phyloP scores from a whole-genome alignment of 176 grass and related monocot genomes.

The Ampelocalamus luodianensis region DNA sequence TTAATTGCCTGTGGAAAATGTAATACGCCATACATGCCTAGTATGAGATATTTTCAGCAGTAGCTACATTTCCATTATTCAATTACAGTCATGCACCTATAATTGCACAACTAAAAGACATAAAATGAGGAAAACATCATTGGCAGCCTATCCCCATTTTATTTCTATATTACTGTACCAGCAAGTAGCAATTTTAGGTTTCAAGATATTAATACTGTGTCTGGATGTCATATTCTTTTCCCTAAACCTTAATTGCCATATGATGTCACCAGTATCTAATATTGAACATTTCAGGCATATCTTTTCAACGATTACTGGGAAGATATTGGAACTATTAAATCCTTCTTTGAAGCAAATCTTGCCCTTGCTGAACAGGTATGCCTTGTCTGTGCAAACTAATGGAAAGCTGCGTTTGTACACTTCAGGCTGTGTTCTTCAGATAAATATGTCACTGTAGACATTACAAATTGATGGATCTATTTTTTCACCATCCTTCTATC shows the following conservation, averaged over 20 bases:
- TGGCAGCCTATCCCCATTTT: not conserved
- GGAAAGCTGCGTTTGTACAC: not conserved
- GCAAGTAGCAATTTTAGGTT: not conserved
- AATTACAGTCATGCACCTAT: not conserved
- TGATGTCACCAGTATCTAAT: slow-evolving; percentile 7
- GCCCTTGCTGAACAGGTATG: slow-evolving; percentile 74
- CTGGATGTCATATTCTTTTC: not conserved
- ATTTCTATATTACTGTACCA: not conserved
- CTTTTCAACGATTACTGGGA: slow-evolving; percentile 99
- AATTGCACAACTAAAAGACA: not conserved
- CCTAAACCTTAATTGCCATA: not conserved
- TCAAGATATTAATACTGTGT: not conserved
- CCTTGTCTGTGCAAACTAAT: slow-evolving; percentile 33
- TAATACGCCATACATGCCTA: not conserved
- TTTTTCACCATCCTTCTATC: not conserved
- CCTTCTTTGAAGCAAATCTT: slow-evolving; percentile 96
- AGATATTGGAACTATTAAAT: slow-evolving; percentile 89
- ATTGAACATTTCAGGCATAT: slow-evolving; percentile 65
- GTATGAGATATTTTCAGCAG: not conserved
- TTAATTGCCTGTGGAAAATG: not conserved
- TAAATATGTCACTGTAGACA: not conserved
- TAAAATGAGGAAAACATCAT: not conserved
- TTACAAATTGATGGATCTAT: not conserved
- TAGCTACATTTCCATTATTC: not conserved
- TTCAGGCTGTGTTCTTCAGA: not conserved